These are phyloP conservation scores for Tolypocladium sp. DNA, from an alignment of 2,329 filamentous ascomycete genomes.

Conservation along the genomic window DNA sequence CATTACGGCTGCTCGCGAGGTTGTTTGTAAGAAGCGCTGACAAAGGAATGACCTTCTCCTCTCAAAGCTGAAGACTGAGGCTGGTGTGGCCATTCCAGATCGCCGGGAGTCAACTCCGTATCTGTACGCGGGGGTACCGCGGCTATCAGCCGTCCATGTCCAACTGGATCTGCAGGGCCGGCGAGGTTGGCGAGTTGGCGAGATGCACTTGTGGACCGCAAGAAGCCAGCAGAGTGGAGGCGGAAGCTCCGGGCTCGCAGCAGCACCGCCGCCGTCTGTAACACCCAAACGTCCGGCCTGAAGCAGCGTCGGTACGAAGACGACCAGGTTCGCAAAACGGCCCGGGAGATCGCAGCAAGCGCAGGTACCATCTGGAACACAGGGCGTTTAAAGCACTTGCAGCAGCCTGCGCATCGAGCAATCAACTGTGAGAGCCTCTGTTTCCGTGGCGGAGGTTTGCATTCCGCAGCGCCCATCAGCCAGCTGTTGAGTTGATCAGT, in stretches of 20 bases:
- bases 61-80: neutral
- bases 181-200: neutral
- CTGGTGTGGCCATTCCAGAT: neutral
- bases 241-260: conserved; percentile 1
- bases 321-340: neutral
- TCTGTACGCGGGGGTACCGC: neutral
- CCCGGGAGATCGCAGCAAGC: neutral
- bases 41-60: neutral
- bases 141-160: neutral
- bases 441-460: neutral
- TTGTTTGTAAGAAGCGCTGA: neutral
- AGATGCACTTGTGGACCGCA: neutral
- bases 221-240: neutral
- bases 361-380: neutral
- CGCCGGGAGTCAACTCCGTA: neutral
- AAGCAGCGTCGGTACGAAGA: neutral
- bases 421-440: neutral
- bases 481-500: too few species aligned
- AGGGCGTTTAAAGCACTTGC: neutral
- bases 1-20: neutral
- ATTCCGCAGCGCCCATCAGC: neutral
- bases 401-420: neutral
- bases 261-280: neutral
- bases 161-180: neutral
- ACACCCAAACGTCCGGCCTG: neutral